A percentile compares a stretch with the other conserved stretches of the same genome.
Conservation (phyloP, 2,329 filamentous ascomycete species). For the Calycina herbarum region DNA sequence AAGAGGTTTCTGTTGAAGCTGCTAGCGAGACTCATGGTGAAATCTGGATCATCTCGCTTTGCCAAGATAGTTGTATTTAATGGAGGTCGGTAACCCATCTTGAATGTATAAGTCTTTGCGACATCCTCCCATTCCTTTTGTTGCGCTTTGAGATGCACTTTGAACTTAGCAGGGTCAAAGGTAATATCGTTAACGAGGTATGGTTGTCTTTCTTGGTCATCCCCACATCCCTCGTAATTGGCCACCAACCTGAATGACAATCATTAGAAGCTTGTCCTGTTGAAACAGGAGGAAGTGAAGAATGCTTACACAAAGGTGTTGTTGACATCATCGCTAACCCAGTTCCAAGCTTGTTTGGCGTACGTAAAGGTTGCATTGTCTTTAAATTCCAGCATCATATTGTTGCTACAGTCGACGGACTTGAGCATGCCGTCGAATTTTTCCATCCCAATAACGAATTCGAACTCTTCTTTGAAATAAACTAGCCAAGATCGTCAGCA, state of each 20-base stretch:
- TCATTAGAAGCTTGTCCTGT: neutral
- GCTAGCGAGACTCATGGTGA: slow-evolving; percentile 10
- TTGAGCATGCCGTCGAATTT: slow-evolving; percentile 8
- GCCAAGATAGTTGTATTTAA: neutral
- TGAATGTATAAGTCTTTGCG: slow-evolving; percentile 8
- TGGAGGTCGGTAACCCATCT: slow-evolving; percentile 4
- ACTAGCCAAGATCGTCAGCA: neutral
- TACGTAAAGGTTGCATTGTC: slow-evolving; percentile 7
- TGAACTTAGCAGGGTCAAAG: neutral
- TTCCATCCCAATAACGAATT: slow-evolving; percentile 7
- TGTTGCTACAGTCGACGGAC: slow-evolving; percentile 9
- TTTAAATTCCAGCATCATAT: slow-evolving; percentile 10
- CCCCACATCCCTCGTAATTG: slow-evolving; percentile 7
- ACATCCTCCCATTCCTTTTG: slow-evolving; percentile 11
- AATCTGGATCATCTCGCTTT: slow-evolving; percentile 8
- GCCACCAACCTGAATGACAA: neutral
- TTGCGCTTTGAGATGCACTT: slow-evolving; percentile 2
- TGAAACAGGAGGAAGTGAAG: neutral
- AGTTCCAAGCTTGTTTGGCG: slow-evolving; percentile 7
- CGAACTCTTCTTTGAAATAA: slow-evolving; percentile 6
- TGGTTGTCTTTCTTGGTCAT: slow-evolving; percentile 6
- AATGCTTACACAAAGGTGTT: slow-evolving; percentile 6
- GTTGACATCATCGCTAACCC: slow-evolving; percentile 9
- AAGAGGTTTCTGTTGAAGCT: slow-evolving; percentile 12
- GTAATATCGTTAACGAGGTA: slow-evolving; percentile 9